These are phyloP conservation scores for Spathaspora boniae DNA, from an alignment of 805 yeast genomes.

Conservation along the genomic window DNA sequence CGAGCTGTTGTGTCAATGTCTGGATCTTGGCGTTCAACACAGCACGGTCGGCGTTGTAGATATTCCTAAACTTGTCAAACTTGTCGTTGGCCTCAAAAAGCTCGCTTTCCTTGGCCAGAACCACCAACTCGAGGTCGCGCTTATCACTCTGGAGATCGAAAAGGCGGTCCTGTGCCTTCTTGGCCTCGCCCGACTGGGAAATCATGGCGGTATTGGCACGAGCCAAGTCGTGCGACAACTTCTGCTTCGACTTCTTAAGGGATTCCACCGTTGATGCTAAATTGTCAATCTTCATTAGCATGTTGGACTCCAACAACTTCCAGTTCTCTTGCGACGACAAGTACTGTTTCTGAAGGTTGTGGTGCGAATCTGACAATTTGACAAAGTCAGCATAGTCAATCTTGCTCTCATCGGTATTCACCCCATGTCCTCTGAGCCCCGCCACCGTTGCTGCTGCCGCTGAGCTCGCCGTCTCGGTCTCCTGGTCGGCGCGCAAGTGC, in stretches of 20 bases:
- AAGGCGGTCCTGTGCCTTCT: slow-evolving; percentile 19
- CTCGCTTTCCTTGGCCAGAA: slow-evolving; percentile 20
- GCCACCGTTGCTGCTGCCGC: too few relatives aligned
- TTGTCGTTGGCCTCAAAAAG: slow-evolving; percentile 17
- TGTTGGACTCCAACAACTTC: slow-evolving; percentile 71
- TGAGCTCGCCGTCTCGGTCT: slow-evolving; percentile 21
- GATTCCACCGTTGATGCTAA: slow-evolving; percentile 25
- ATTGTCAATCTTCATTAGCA: slow-evolving; percentile 47
- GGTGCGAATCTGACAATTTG: slow-evolving; percentile 46
- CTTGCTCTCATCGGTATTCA: slow-evolving; percentile 16
- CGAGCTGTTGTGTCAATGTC: slow-evolving; percentile 17
- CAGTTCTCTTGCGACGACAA: slow-evolving; percentile 76
- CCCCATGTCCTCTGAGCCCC: too few relatives aligned
- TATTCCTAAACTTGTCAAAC: slow-evolving; percentile 28
- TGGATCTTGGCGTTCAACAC: slow-evolving; percentile 24
- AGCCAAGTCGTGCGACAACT: slow-evolving; percentile 35
- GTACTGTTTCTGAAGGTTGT: slow-evolving; percentile 64
- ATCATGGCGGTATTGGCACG: slow-evolving; percentile 14
- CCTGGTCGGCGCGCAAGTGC: slow-evolving; percentile 58
- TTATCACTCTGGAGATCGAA: slow-evolving; percentile 26
- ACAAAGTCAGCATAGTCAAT: slow-evolving; percentile 39
- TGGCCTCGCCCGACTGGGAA: slow-evolving; percentile 13
- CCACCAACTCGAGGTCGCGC: slow-evolving; percentile 16
- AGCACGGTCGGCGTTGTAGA: slow-evolving; percentile 28
- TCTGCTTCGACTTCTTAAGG: slow-evolving; percentile 25